Percentiles rank a stretch among this genome's conserved stretches.
Conservation (phyloP, 2,329 filamentous ascomycete species). For the Phaeosphaeriaceae sp. region DNA sequence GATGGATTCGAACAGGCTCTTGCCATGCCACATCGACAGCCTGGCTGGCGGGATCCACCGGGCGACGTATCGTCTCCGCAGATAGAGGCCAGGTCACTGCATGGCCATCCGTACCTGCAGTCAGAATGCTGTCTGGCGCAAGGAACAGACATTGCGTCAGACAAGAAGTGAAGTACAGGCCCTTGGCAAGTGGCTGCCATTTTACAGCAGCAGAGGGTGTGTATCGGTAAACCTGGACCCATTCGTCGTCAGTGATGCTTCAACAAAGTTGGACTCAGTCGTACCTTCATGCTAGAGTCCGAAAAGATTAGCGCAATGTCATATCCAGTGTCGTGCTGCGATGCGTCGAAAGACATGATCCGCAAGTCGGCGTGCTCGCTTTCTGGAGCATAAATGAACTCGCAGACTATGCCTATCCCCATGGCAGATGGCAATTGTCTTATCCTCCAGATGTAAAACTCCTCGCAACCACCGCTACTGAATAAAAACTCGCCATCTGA, state of each 20-base stretch:
- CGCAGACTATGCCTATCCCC: slow-evolving; percentile 60
- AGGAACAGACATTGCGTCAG: slow-evolving; percentile 68
- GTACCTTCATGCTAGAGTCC: slow-evolving; percentile 75
- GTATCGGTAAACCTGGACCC: slow-evolving; percentile 55
- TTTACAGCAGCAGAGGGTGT: slow-evolving; percentile 20
- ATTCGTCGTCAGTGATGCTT: slow-evolving; percentile 1
- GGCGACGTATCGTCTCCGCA: slow-evolving; percentile 13
- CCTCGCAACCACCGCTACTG: slow-evolving; percentile 85
- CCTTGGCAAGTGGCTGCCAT: slow-evolving; percentile 48
- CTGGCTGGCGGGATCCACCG: not conserved
- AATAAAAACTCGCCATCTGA: slow-evolving; percentile 72
- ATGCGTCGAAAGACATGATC: slow-evolving; percentile 79
- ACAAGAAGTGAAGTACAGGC: slow-evolving; percentile 64
- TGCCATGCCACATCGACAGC: slow-evolving; percentile 40
- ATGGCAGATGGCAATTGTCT: slow-evolving; percentile 59
- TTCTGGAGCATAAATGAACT: slow-evolving; percentile 58
- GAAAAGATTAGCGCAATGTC: slow-evolving; percentile 78
- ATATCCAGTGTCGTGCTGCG: slow-evolving; percentile 48
- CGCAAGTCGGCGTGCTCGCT: slow-evolving; percentile 71
- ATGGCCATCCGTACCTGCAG: slow-evolving; percentile 82
- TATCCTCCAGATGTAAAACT: slow-evolving; percentile 83
- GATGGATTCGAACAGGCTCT: slow-evolving; percentile 64
- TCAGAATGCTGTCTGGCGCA: slow-evolving; percentile 59
- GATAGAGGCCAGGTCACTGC: slow-evolving; percentile 66
- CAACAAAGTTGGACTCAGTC: not conserved